Evolutionary conservation across 176 grass and related monocot species (phyloP).

Genomic region (Oryza coarctata): DNA sequence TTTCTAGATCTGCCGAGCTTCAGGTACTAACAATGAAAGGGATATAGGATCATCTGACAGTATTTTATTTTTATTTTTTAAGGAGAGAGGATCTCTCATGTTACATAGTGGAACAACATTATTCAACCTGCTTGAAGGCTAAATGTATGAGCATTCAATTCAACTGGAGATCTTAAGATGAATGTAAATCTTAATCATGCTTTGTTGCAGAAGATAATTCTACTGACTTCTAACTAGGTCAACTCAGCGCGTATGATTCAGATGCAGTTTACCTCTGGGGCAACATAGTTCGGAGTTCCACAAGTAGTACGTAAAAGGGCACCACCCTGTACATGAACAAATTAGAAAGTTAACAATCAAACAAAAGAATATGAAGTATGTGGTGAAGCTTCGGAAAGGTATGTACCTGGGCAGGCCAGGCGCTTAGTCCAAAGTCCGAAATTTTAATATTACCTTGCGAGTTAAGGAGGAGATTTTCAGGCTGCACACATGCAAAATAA

Average conservation of each 20-base stretch:
- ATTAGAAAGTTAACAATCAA: conserved; percentile 23
- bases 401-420: conserved; percentile 75
- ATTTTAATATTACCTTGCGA: conserved; percentile 99
- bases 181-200: neutral
- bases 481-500: conserved; percentile 57
- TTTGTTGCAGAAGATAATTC: conserved; percentile 21
- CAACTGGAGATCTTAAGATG: neutral
- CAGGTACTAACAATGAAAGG: neutral
- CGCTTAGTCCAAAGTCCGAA: conserved; percentile 97
- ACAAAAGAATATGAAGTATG: neutral
- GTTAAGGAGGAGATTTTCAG: conserved; percentile 96
- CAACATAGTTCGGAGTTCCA: conserved; percentile 99
- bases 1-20: neutral
- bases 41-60: neutral
- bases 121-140: neutral
- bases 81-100: neutral
- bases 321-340: conserved; percentile 57
- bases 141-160: neutral
- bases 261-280: conserved; percentile 72
- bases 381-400: conserved; percentile 28
- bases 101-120: neutral
- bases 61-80: neutral
- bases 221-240: conserved; percentile 12
- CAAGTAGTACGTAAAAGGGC: conserved; percentile 78
- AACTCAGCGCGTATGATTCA: conserved; percentile 30